Percentiles rank a stretch among this genome's conserved stretches.
These are phyloP conservation scores for Podospora didyma DNA, from an alignment of 495 filamentous ascomycete species.

Conservation along the genomic window DNA sequence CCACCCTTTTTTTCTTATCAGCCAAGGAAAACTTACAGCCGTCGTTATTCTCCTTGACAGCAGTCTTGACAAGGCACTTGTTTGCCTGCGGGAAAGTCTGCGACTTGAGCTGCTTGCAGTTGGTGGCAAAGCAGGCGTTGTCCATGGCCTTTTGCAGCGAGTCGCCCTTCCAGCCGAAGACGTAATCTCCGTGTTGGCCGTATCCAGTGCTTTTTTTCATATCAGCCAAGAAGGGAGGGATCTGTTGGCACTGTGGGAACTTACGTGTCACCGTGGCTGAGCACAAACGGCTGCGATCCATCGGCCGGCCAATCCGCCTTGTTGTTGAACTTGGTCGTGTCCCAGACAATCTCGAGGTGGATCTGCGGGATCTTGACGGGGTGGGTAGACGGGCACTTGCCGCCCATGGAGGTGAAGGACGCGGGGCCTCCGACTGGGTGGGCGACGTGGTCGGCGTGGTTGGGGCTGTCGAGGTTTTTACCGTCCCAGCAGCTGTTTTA, in stretches of 20 bases:
- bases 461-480: constrained; percentile 46
- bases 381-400: constrained; percentile 20
- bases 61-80: constrained; percentile 33
- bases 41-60: constrained; percentile 36
- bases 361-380: constrained; percentile 25
- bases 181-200: constrained; percentile 45
- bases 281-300: constrained; percentile 42
- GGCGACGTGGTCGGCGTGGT: constrained; percentile 46
- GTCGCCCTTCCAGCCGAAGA: constrained; percentile 45
- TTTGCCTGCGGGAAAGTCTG: constrained; percentile 36
- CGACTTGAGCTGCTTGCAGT: constrained; percentile 26
- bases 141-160: constrained; percentile 42
- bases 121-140: constrained; percentile 13
- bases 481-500: constrained; percentile 54
- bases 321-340: constrained; percentile 32
- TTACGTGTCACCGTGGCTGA: constrained; percentile 40
- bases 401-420: constrained; percentile 8
- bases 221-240: background rate
- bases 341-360: constrained; percentile 14
- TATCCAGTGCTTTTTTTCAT: constrained; percentile 28
- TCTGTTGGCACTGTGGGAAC: constrained; percentile 8
- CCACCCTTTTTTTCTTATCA: too few relatives aligned
- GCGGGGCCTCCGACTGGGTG: constrained; percentile 22
- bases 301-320: constrained; percentile 34
- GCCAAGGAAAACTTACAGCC: constrained; percentile 33